Evolutionary conservation across 2,329 filamentous ascomycete species (phyloP), one percentile per base, ranked within the genome.

Genomic region (Xylariaceae sp.): DNA sequence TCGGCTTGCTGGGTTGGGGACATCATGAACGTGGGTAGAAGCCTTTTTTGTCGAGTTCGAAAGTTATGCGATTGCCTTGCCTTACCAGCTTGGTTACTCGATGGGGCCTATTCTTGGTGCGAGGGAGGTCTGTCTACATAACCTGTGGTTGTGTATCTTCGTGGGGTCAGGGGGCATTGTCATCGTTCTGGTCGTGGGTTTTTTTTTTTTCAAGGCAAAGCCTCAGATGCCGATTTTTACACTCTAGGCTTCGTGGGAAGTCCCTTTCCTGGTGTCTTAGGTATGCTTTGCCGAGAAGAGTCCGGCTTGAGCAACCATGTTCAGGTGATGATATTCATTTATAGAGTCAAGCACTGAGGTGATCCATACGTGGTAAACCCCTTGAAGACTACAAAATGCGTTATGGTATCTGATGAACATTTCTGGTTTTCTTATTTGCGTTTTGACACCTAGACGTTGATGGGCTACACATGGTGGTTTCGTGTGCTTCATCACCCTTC

Each of bases 21-120:
- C 77, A 74, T 68, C 73, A 77, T 78, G 80, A 80, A 71, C 72
- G 74, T 17, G 75, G 76, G 80, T 84, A 81, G 75, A 78, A 81
- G 77, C 80, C 74, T 52, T 80, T 84, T 88, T 97, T 88, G 93
- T 97, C 93, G 87, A 86, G 88, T 82, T 90, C 75, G 82, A 96
- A 86, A 97, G 93, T 88, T 87, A 97, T 97, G 93, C 92, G 93
- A 96, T 97, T 96, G 90, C 89, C 78, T 73, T 68, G 64, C 73
- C 78, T 41, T 23, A 57, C 56, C 45, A 66, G 72, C 73, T 75
- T 77, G 82, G 90, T 96, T 95, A 97, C 93, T 96, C 92, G 92
- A 97, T 96, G 93, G 93, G 93, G 93, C 93, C 97, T 92, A 97
- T 96, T 97, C 91, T 97, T 89, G 93, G 92, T 84, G 89, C 92